These are phyloP conservation scores for Boletus subparvulus DNA, from an alignment of 768 basidiomycete species.

Conservation along the genomic window DNA sequence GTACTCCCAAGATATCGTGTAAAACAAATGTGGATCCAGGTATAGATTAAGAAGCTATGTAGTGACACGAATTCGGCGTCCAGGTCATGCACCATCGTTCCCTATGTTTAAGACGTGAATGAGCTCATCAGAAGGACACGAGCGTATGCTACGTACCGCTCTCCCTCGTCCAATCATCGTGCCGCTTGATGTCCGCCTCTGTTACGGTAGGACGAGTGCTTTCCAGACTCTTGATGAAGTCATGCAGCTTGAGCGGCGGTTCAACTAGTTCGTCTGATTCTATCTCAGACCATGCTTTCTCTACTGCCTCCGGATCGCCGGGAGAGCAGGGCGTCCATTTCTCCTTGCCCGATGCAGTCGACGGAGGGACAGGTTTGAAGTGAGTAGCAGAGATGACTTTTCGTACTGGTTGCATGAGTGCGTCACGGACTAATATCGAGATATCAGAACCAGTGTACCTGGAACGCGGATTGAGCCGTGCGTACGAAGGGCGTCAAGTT, in stretches of 20 bases:
- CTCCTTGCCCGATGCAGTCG: slow-evolving; percentile 23
- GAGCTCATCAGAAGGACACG: not conserved
- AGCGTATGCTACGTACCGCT: slow-evolving; percentile 52
- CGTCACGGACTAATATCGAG: slow-evolving; percentile 90
- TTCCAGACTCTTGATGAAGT: slow-evolving; percentile 80
- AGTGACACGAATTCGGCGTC: not conserved
- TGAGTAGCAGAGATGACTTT: slow-evolving; percentile 96
- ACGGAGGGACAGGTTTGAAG: slow-evolving; percentile 62
- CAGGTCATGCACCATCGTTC: slow-evolving; percentile 33
- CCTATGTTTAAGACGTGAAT: slow-evolving; percentile 13
- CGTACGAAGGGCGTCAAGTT: not conserved
- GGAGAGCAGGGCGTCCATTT: slow-evolving; percentile 98
- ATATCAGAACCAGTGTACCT: slow-evolving; percentile 95
- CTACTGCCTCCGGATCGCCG: slow-evolving; percentile 79
- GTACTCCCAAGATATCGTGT: slow-evolving; percentile 11
- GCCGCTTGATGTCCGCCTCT: slow-evolving; percentile 79
- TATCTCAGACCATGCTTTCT: slow-evolving; percentile 88
- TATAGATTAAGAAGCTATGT: slow-evolving; percentile 16
- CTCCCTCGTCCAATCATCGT: slow-evolving; percentile 83
- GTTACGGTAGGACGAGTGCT: slow-evolving; percentile 87
- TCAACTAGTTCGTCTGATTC: slow-evolving; percentile 88
- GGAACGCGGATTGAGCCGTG: not conserved
- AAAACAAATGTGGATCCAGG: slow-evolving; percentile 13
- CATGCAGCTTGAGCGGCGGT: slow-evolving; percentile 71
- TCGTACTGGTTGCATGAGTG: slow-evolving; percentile 97